Evolutionary conservation across 179 eudicot species (phyloP).

Genomic region (Corrigiola litoralis): DNA sequence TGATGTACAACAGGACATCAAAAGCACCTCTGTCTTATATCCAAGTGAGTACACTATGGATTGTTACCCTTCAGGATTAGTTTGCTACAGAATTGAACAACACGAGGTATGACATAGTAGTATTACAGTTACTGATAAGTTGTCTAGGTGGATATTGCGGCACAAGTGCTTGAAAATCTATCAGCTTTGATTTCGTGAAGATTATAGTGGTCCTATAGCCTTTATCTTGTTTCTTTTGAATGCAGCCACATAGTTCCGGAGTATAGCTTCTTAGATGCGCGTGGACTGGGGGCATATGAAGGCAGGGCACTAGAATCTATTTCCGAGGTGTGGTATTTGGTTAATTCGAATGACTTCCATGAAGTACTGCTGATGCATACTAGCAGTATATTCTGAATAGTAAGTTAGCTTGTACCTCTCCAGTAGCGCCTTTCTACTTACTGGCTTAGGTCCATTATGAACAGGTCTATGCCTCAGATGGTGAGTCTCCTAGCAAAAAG

Average conservation of each 20-base stretch:
- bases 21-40: no score
- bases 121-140: no score
- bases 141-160: no score
- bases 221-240: background rate
- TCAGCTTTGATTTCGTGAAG: no score
- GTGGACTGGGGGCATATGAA: conserved; percentile 97
- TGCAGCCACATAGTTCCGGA: conserved; percentile 88
- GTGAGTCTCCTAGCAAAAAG: conserved; percentile 59
- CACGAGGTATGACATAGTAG: no score
- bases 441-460: background rate
- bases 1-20: no score
- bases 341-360: background rate
- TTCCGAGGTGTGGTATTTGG: conserved; percentile 49
- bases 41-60: no score
- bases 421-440: background rate
- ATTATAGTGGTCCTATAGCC: background rate
- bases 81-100: no score
- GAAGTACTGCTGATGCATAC: background rate
- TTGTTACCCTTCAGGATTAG: no score
- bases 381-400: no score
- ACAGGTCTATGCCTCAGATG: conserved; percentile 83
- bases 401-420: background rate
- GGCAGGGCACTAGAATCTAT: conserved; percentile 67
- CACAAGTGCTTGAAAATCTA: no score
- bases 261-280: conserved; percentile 97